phyloP scores from a whole-genome alignment of 495 filamentous ascomycete species.

The Talaromyces proteolyticus region DNA sequence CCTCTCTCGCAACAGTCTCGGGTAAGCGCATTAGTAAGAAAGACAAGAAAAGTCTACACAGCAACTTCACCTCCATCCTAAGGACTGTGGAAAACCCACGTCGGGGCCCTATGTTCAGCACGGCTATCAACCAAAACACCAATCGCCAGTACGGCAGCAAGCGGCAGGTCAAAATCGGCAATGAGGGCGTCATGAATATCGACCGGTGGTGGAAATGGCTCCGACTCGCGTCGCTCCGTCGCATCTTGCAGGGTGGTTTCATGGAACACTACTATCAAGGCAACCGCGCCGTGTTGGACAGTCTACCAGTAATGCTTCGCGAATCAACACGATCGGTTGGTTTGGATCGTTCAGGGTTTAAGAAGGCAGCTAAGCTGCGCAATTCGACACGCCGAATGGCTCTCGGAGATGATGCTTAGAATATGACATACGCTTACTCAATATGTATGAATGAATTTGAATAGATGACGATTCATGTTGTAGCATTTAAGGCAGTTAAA shows the following conservation, averaged over 20 bases:
- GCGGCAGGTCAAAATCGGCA: conserved; percentile 68
- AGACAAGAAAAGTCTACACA: conserved; percentile 71
- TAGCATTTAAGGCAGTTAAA: too few species aligned
- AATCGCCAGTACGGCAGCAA: conserved; percentile 72
- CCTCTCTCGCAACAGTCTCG: conserved; percentile 51
- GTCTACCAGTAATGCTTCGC: conserved; percentile 53
- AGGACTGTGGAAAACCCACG: conserved; percentile 77
- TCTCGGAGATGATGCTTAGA: not conserved
- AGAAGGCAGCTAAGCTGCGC: conserved; percentile 27
- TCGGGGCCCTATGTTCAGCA: conserved; percentile 64
- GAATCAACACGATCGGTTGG: conserved; percentile 13
- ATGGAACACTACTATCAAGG: conserved; percentile 75
- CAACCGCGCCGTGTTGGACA: conserved; percentile 74
- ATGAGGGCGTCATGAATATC: conserved; percentile 67
- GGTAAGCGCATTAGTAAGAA: conserved; percentile 71
- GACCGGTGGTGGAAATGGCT: conserved; percentile 90
- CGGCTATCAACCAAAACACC: conserved; percentile 65
- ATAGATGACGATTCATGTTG: too few species aligned
- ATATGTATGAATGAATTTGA: too few species aligned
- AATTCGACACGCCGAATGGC: conserved; percentile 12
- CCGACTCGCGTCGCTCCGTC: conserved; percentile 66
- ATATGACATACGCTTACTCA: not conserved
- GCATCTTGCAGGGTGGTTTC: conserved; percentile 77
- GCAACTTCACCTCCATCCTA: conserved; percentile 74
- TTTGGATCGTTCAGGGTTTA: conserved; percentile 22